phyloP scores from a whole-genome alignment of 345 rosid species.

The Sisymbrium altissimum region DNA sequence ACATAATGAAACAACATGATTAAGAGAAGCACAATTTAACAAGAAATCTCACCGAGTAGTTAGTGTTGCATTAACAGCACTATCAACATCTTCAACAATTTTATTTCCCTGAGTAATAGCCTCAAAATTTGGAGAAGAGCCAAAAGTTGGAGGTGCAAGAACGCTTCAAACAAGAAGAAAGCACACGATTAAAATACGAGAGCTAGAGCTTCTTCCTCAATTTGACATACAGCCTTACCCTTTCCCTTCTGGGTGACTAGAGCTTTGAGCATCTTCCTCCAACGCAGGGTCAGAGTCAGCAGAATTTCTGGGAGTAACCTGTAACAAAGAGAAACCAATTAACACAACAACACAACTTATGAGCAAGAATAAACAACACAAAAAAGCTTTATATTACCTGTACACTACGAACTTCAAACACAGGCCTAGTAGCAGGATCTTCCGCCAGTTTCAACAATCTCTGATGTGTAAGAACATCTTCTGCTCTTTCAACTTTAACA shows the following conservation, averaged over 20 bases:
- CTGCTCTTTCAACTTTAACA: slow-evolving; percentile 98
- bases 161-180: slow-evolving; percentile 43
- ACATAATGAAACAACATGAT: neutral
- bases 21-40: no score
- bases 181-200: no score
- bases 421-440: slow-evolving; percentile 74
- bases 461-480: slow-evolving; percentile 80
- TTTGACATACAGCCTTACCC: slow-evolving; percentile 42
- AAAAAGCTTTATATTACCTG: slow-evolving; percentile 52
- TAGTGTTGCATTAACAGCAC: slow-evolving; percentile 30
- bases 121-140: slow-evolving; percentile 81
- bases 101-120: slow-evolving; percentile 48
- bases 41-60: slow-evolving; percentile 28
- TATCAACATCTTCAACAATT: slow-evolving; percentile 33
- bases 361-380: no score
- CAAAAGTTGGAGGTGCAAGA: slow-evolving; percentile 96
- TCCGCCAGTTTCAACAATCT: slow-evolving; percentile 71
- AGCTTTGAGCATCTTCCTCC: slow-evolving; percentile 80
- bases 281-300: slow-evolving; percentile 52
- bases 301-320: slow-evolving; percentile 58
- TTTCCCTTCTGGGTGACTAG: slow-evolving; percentile 41
- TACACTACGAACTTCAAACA: slow-evolving; percentile 83
- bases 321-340: slow-evolving; percentile 3
- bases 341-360: no score
- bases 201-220: no score